Evolutionary conservation across 345 rosid species (phyloP).

Genomic region (Excoecaria agallocha): DNA sequence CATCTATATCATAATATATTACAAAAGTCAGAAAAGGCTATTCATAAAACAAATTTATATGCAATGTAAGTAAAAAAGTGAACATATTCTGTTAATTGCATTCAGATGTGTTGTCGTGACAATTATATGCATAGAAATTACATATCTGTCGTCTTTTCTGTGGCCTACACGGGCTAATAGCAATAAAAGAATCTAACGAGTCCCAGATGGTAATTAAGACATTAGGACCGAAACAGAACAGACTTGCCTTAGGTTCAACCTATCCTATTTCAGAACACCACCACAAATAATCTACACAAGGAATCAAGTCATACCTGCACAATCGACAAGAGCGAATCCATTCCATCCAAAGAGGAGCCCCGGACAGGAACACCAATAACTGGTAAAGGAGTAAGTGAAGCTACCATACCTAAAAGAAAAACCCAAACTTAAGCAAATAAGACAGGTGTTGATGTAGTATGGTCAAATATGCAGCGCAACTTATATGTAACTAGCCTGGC

Average conservation of each 20-base stretch:
- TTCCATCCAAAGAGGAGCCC: conserved; percentile 75
- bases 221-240: neutral
- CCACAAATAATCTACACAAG: neutral
- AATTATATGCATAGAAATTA: too few relatives aligned
- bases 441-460: neutral
- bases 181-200: neutral
- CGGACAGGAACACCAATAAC: conserved; percentile 94
- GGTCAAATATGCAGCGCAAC: neutral
- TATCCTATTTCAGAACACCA: neutral
- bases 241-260: neutral
- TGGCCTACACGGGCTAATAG: neutral
- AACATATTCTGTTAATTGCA: neutral
- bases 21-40: neutral
- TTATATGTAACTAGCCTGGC: conserved; percentile 52
- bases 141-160: neutral
- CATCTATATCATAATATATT: conserved; percentile 51
- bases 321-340: conserved; percentile 89
- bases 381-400: conserved; percentile 87
- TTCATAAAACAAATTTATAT: neutral
- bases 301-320: conserved; percentile 61
- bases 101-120: neutral
- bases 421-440: neutral
- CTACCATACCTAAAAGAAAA: conserved; percentile 75
- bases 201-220: neutral
- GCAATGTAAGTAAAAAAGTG: neutral